Conservation (phyloP, 352 stramenopile genomes). For the Thalassiosira exigua region DNA sequence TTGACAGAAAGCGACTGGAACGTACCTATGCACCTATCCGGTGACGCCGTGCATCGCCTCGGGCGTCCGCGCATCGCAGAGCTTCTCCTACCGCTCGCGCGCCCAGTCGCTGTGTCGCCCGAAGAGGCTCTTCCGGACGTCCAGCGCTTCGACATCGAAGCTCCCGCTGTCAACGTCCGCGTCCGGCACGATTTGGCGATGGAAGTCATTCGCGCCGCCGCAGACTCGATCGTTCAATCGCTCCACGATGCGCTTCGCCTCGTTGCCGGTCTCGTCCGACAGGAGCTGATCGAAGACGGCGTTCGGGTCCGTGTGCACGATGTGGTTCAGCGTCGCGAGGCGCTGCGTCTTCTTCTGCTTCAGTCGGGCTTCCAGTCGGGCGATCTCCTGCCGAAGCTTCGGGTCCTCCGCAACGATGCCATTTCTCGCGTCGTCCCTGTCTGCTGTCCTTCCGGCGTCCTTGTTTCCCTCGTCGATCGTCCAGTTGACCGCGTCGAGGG, state of each 20-base stretch:
- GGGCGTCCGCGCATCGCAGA: conserved; percentile 24
- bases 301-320: conserved; percentile 54
- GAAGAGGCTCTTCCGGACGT: conserved; percentile 22
- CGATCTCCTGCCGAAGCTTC: conserved; percentile 43
- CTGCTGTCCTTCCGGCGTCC: background rate
- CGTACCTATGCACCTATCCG: no score
- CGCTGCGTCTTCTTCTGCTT: conserved; percentile 50
- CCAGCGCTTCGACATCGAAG: conserved; percentile 2
- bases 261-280: conserved; percentile 24
- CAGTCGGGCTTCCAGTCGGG: conserved; percentile 45
- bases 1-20: no score
- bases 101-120: conserved; percentile 45
- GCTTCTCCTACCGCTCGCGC: conserved; percentile 41
- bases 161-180: background rate
- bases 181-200: conserved; percentile 2
- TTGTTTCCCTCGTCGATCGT: conserved; percentile 8
- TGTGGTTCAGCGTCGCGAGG: conserved; percentile 47
- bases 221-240: conserved; percentile 43
- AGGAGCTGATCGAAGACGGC: conserved; percentile 42
- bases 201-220: conserved; percentile 31
- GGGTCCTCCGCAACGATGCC: conserved; percentile 40
- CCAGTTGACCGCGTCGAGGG: conserved; percentile 38
- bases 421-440: background rate
- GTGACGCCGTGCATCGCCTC: conserved; percentile 41
- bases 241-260: conserved; percentile 37